Evolutionary conservation across 2,329 filamentous ascomycete species (phyloP).

Genomic region (Gnomoniopsis smithogilvyi): DNA sequence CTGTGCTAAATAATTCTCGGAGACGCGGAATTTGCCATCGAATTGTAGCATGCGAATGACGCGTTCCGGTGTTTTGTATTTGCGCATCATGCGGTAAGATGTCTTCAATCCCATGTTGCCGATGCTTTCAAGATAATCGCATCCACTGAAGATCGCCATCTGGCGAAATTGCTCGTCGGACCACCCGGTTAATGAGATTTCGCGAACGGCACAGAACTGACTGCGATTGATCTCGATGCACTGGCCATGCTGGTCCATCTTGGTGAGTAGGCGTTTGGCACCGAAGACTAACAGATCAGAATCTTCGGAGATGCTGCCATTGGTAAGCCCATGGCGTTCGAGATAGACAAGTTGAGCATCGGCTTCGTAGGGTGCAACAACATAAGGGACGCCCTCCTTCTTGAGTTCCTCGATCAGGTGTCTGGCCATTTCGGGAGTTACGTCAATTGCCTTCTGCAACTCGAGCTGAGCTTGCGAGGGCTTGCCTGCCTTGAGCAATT

Average conservation of each 20-base stretch:
- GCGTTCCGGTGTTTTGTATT: conserved; percentile 82
- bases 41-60: conserved; percentile 82
- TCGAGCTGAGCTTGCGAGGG: conserved; percentile 76
- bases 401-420: conserved; percentile 90
- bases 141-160: conserved; percentile 96
- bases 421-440: conserved; percentile 94
- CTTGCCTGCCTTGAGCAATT: conserved; percentile 79
- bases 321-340: conserved; percentile 77
- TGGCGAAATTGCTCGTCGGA: conserved; percentile 84
- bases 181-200: conserved; percentile 88
- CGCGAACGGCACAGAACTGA: conserved; percentile 84
- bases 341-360: conserved; percentile 96
- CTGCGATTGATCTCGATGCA: conserved; percentile 88
- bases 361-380: conserved; percentile 96
- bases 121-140: conserved; percentile 89
- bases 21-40: conserved; percentile 79
- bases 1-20: conserved; percentile 72
- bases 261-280: conserved; percentile 84
- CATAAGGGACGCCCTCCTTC: conserved; percentile 72
- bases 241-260: conserved; percentile 89
- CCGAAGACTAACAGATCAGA: conserved; percentile 96
- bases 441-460: conserved; percentile 91
- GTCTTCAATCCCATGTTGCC: conserved; percentile 88
- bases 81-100: conserved; percentile 84
- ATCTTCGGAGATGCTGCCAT: conserved; percentile 91